Evolutionary conservation across 2,329 filamentous ascomycete genomes (phyloP).

Genomic region (Colletotrichum simmondsii): DNA sequence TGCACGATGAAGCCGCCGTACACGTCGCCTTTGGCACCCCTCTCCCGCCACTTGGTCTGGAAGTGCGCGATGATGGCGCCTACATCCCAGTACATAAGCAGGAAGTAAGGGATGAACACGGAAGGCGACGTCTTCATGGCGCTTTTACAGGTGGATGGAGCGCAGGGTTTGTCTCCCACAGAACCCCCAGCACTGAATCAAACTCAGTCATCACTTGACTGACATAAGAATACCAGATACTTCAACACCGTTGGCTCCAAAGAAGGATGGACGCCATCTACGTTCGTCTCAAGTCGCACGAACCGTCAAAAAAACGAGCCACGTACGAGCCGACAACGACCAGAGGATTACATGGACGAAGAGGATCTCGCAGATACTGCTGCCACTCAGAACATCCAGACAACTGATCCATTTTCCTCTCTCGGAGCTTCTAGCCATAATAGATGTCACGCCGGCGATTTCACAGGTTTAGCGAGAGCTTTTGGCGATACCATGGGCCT

Average conservation of each 20-base stretch:
- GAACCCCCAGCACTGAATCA: conserved; percentile 37
- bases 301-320: conserved; percentile 77
- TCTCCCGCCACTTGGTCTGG: conserved; percentile 80
- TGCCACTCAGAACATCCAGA: conserved; percentile 80
- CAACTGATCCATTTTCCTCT: conserved; percentile 77
- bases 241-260: conserved; percentile 99
- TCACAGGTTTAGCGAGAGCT: conserved; percentile 78
- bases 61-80: conserved; percentile 87
- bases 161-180: conserved; percentile 76
- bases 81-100: conserved; percentile 99
- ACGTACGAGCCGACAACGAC: conserved; percentile 67
- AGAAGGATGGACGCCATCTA: conserved; percentile 94
- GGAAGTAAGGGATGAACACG: conserved; percentile 92
- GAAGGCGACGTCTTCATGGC: conserved; percentile 90
- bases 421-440: conserved; percentile 73
- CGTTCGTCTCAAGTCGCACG: conserved; percentile 89
- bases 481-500: conserved; percentile 88
- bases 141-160: conserved; percentile 97
- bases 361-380: conserved; percentile 91
- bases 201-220: not conserved
- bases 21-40: conserved; percentile 87
- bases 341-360: conserved; percentile 98
- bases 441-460: conserved; percentile 37
- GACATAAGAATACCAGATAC: conserved; percentile 68
- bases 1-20: conserved; percentile 73